A percentile compares a stretch with the other conserved stretches of the same genome.
phyloP scores from a whole-genome alignment of 2,329 filamentous ascomycete genomes.

The Sordariomycetes sp. region DNA sequence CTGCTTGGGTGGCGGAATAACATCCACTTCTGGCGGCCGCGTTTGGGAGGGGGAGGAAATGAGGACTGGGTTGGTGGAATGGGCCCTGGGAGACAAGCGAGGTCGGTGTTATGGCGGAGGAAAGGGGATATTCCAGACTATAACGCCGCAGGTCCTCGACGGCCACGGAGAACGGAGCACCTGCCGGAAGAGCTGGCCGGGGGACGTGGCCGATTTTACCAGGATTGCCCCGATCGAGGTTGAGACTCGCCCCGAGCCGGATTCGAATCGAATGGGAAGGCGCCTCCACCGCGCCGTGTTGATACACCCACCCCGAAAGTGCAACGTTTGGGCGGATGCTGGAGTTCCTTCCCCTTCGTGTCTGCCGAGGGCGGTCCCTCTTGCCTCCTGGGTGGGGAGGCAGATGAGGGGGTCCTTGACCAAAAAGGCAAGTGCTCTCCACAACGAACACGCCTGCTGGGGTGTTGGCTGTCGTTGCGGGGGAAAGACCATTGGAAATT shows the following conservation, averaged over 20 bases:
- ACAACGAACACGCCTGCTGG: not conserved
- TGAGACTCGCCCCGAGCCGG: not conserved
- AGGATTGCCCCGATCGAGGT: not conserved
- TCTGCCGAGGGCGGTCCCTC: conserved; percentile 1
- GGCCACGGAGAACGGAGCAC: not conserved
- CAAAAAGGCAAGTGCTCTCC: not conserved
- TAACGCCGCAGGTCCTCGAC: not conserved
- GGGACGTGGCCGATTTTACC: not conserved
- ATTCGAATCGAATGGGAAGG: not conserved
- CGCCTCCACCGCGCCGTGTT: not conserved
- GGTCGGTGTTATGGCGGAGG: not conserved
- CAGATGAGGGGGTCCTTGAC: not conserved
- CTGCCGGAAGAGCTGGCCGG: not conserved
- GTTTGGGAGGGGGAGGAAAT: not conserved
- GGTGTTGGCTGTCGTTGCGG: not conserved
- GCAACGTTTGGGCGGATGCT: not conserved
- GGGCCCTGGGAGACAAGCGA: not conserved
- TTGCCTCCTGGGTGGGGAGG: not conserved
- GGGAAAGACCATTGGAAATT: not conserved
- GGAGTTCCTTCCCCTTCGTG: not conserved
- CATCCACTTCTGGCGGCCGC: not conserved
- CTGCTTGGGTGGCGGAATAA: not conserved
- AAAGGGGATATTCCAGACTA: not conserved
- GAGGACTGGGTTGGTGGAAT: not conserved
- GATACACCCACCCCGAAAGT: not conserved